Percentiles rank a stretch among this genome's conserved stretches.
Evolutionary conservation across 2,329 filamentous ascomycete genomes (phyloP).

Genomic region (Penicillium digitatum): DNA sequence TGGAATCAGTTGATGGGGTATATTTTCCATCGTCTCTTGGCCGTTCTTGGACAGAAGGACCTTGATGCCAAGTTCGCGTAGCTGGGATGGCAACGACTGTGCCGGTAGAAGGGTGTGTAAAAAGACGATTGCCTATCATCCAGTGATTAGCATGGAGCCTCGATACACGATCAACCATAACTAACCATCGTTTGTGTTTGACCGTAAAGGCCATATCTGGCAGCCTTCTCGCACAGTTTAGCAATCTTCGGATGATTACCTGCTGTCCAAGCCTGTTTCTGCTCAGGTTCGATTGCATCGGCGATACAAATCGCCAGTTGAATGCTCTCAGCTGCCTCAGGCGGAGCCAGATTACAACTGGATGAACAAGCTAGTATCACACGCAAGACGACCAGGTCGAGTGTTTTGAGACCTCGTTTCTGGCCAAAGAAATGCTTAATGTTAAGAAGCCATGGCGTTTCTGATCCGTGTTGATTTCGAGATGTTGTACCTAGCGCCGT

Average conservation of each 20-base stretch:
- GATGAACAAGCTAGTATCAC: constrained; percentile 41
- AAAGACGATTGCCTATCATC: constrained; percentile 31
- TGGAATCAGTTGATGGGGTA: constrained; percentile 24
- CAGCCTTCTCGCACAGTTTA: constrained; percentile 40
- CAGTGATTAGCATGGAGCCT: neutral
- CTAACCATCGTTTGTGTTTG: constrained; percentile 37
- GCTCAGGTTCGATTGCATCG: constrained; percentile 31
- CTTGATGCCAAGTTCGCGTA: constrained; percentile 25
- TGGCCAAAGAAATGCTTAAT: constrained; percentile 39
- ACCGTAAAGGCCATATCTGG: constrained; percentile 25
- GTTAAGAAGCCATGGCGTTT: constrained; percentile 33
- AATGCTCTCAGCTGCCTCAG: constrained; percentile 35
- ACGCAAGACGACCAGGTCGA: constrained; percentile 41
- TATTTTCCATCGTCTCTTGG: constrained; percentile 14
- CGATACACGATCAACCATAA: no score
- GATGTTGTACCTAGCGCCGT: constrained; percentile 12
- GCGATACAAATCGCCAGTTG: constrained; percentile 36
- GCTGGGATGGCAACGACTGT: constrained; percentile 24
- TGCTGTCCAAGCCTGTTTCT: constrained; percentile 35
- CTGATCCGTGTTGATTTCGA: constrained; percentile 15
- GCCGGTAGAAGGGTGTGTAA: constrained; percentile 28
- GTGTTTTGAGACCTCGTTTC: constrained; percentile 39
- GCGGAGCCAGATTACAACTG: constrained; percentile 27
- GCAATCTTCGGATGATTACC: constrained; percentile 33
- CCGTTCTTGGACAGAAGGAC: constrained; percentile 27